These are phyloP conservation scores for Liquidambar formosana DNA, from an alignment of 164 flowering plant genomes.

Conservation along the genomic window DNA sequence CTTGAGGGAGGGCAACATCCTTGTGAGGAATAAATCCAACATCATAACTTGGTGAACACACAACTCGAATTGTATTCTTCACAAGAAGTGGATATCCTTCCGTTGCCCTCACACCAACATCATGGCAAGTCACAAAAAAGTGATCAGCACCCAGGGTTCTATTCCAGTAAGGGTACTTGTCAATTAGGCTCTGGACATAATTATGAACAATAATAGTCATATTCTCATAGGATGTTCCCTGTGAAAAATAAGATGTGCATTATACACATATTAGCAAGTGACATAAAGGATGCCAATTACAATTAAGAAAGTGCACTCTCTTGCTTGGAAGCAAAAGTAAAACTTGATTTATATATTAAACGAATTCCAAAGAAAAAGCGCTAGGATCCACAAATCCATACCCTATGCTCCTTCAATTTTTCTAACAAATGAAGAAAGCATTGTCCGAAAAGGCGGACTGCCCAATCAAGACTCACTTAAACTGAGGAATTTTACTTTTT, in stretches of 20 bases:
- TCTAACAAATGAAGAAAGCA: too few relatives aligned
- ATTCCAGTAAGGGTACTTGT: conserved; percentile 96
- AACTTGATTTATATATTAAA: too few relatives aligned
- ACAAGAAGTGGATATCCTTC: conserved; percentile 82
- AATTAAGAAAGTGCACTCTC: neutral
- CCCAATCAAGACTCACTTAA: too few relatives aligned
- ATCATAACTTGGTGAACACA: conserved; percentile 96
- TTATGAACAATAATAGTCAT: conserved; percentile 86
- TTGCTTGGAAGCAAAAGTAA: too few relatives aligned
- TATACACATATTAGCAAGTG: too few relatives aligned
- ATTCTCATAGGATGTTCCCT: conserved; percentile 95
- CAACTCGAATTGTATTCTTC: conserved; percentile 89
- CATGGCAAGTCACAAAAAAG: conserved; percentile 98
- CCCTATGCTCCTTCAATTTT: too few relatives aligned
- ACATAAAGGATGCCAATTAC: too few relatives aligned
- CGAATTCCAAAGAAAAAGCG: too few relatives aligned
- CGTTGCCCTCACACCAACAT: conserved; percentile 97
- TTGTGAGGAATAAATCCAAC: conserved; percentile 97
- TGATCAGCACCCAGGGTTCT: conserved; percentile 98
- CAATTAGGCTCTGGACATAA: conserved; percentile 72
- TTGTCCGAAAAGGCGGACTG: too few relatives aligned
- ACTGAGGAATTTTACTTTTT: too few relatives aligned
- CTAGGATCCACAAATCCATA: too few relatives aligned
- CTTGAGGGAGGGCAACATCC: conserved; percentile 97
- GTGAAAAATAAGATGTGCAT: conserved; percentile 12